These are phyloP conservation scores for Hypoxylon cercidicola DNA, from an alignment of 495 filamentous ascomycete species.

Conservation along the genomic window DNA sequence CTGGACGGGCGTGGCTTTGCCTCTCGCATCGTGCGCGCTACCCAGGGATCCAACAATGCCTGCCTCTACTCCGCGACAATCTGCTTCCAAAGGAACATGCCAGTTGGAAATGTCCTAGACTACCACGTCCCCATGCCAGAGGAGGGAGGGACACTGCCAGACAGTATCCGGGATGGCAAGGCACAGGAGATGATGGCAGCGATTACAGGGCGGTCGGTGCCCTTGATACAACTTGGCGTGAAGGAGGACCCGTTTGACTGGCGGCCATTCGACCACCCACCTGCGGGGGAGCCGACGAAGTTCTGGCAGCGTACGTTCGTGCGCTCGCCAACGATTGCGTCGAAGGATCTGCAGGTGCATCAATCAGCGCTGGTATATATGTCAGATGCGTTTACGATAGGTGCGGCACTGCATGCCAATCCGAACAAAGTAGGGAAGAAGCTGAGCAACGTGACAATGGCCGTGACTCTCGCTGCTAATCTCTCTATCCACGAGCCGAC, in stretches of 20 bases:
- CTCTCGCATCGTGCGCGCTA: constrained; percentile 1
- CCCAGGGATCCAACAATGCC: not conserved
- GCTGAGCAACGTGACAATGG: no score
- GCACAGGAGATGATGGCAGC: not conserved
- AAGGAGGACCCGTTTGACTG: no score
- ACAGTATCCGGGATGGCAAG: not conserved
- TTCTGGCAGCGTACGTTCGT: not conserved
- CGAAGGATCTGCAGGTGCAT: no score
- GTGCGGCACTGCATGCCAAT: no score
- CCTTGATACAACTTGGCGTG: not conserved
- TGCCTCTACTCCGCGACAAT: not conserved
- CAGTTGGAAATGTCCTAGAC: not conserved
- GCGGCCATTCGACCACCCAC: not conserved
- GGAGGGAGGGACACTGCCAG: not conserved
- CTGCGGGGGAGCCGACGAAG: not conserved
- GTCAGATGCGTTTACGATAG: no score
- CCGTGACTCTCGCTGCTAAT: no score
- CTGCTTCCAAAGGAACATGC: not conserved
- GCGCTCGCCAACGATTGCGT: no score
- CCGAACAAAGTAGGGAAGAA: no score
- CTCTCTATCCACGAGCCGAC: no score
- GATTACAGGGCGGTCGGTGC: not conserved
- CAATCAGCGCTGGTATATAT: no score
- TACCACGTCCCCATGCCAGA: constrained; percentile 1
- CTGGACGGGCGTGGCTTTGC: not conserved